Evolutionary conservation across 441 rosid species (phyloP), one percentile per base, ranked within the genome.

Genomic region (Cnidoscolus chayamansa): DNA sequence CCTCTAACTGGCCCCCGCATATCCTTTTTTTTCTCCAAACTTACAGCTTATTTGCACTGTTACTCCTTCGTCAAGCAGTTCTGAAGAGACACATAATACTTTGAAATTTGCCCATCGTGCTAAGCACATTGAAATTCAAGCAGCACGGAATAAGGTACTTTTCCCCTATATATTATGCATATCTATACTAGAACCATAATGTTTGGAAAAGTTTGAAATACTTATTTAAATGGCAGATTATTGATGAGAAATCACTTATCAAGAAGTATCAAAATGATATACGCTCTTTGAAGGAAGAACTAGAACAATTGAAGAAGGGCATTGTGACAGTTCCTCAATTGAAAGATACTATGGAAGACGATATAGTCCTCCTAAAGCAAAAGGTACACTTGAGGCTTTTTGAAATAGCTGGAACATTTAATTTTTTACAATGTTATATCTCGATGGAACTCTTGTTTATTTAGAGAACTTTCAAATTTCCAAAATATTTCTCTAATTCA

Each of bases 181-280:
- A 12, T 59, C 10, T 25, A 25, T 25, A 25, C 25, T 58, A 9
- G 4, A 70, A 53, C 10, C 49, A 60, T 45, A 10, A 56, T 48
- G 43, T 40, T 40, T 63, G 47, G 37, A 3, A 56, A 53, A 45
- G 20, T 58, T 57, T 48, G 56, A 66, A 88, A 84, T 76, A 80
- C 74, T 55, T 32, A 37, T 74, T 32, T 65, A 78, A 74, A 31
- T 59, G 79, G 71, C 96, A 94, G 99, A 94, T 96, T 71, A 86
- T 96, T 71, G 99, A 96, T 81, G 99, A 96, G 85, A 96, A 94
- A 78, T 96, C 99, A 53, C 87, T 96, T 71, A 96, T 96, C 77
- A 96, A 96, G 86, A 96, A 96, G 82, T 96, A 96, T 79, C 99
- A 96, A 79, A 89, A 86, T 80, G 99, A 96, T 83, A 94, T 96